Percentiles rank a stretch among this genome's conserved stretches.
Conservation (phyloP, 495 filamentous ascomycete species). For the Penicillium coprophilum region DNA sequence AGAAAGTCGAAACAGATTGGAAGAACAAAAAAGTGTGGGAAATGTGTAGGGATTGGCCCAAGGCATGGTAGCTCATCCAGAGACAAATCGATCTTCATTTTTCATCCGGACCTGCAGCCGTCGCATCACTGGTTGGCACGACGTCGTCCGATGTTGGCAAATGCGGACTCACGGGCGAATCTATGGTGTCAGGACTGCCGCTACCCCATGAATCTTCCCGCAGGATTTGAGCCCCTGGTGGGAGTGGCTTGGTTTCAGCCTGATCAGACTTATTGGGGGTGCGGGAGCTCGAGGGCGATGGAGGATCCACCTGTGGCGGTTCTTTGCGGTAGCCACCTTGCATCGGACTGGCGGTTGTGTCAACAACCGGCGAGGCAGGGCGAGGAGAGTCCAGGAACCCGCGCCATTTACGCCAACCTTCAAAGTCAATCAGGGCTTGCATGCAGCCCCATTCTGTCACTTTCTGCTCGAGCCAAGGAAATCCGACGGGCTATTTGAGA, state of each 20-base stretch:
- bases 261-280: constrained; percentile 13
- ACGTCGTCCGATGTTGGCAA: constrained; percentile 9
- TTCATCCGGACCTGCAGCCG: not conserved
- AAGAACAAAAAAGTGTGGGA: constrained; percentile 20
- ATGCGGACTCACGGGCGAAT: constrained; percentile 30
- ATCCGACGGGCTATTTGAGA: constrained; percentile 77
- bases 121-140: constrained; percentile 1
- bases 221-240: constrained; percentile 27
- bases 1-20: constrained; percentile 25
- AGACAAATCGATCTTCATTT: constrained; percentile 4
- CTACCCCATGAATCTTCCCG: constrained; percentile 40
- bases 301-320: constrained; percentile 9
- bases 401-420: constrained; percentile 98
- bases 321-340: constrained; percentile 26
- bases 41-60: not conserved
- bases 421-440: constrained; percentile 97
- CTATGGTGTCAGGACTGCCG: constrained; percentile 34
- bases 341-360: constrained; percentile 35
- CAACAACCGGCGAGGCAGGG: constrained; percentile 21
- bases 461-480: constrained; percentile 95
- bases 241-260: constrained; percentile 15
- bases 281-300: constrained; percentile 23
- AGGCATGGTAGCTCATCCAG: not conserved
- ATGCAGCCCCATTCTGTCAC: constrained; percentile 99
- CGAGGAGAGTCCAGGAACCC: constrained; percentile 56